Evolutionary conservation across 2,329 filamentous ascomycete species (phyloP).

Genomic region (Penicillium sp.): DNA sequence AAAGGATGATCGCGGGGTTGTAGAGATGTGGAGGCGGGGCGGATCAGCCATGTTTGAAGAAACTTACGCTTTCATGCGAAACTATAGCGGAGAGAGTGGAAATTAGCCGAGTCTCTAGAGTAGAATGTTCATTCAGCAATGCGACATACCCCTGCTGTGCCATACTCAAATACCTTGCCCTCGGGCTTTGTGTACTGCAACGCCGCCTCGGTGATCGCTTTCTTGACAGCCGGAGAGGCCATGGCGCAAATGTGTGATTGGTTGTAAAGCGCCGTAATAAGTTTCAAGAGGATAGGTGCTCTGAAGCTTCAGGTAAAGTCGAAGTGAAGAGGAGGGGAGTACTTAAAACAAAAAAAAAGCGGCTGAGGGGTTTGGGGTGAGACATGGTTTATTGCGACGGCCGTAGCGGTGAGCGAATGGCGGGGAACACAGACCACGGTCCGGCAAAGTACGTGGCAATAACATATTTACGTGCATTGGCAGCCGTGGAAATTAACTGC

Average conservation of each 20-base stretch:
- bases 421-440: slow-evolving; percentile 10
- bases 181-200: slow-evolving; percentile 50
- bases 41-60: slow-evolving; percentile 21
- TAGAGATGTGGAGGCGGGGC: slow-evolving; percentile 26
- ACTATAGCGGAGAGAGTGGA: slow-evolving; percentile 43
- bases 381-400: slow-evolving; percentile 27
- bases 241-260: slow-evolving; percentile 28
- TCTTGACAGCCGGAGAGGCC: slow-evolving; percentile 42
- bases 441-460: slow-evolving; percentile 16
- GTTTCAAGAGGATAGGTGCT: not conserved
- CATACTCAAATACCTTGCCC: slow-evolving; percentile 56
- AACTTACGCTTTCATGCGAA: slow-evolving; percentile 67
- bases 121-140: not conserved
- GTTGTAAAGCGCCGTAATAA: not conserved
- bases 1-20: slow-evolving; percentile 30
- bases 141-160: slow-evolving; percentile 58
- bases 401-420: slow-evolving; percentile 24
- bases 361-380: slow-evolving; percentile 23
- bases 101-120: slow-evolving; percentile 14
- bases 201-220: slow-evolving; percentile 48
- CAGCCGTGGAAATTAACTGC: slow-evolving; percentile 15
- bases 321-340: slow-evolving; percentile 1
- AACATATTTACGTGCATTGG: not conserved
- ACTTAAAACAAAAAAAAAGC: slow-evolving; percentile 20
- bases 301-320: not conserved